Evolutionary conservation across 192 early-diverging fungal species (phyloP).

Genomic region (Entomortierella lignicola): DNA sequence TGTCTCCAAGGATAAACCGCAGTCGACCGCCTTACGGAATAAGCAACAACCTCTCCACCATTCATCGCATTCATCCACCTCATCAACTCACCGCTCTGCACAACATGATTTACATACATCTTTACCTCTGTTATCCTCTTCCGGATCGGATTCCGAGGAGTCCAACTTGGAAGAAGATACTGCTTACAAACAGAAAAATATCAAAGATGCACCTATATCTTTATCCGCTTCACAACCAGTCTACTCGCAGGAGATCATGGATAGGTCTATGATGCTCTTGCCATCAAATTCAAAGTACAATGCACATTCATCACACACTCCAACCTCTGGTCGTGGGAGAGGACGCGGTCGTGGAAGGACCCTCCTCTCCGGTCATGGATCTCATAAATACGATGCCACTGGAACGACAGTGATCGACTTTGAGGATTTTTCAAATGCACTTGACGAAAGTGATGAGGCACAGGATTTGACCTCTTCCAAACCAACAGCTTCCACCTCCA

Average conservation of each 20-base stretch:
- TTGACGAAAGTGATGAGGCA: not conserved
- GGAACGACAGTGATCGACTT: slow-evolving; percentile 38
- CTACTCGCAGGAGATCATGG: slow-evolving; percentile 38
- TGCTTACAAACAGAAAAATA: slow-evolving; percentile 2
- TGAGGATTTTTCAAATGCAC: slow-evolving; percentile 5
- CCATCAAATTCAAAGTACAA: slow-evolving; percentile 4
- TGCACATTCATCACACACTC: not conserved
- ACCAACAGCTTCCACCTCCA: not conserved
- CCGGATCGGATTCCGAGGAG: slow-evolving; percentile 16
- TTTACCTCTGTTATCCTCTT: not conserved
- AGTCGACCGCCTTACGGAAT: not conserved
- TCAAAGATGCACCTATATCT: slow-evolving; percentile 35
- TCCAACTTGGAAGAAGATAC: slow-evolving; percentile 3
- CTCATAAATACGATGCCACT: slow-evolving; percentile 25
- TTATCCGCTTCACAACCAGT: slow-evolving; percentile 42
- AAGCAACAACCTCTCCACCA: not conserved
- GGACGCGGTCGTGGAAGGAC: slow-evolving; percentile 25
- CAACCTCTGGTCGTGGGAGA: slow-evolving; percentile 13
- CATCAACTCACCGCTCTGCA: not conserved
- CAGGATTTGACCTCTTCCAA: not conserved
- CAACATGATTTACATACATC: not conserved
- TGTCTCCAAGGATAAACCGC: not conserved
- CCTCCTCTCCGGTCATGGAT: slow-evolving; percentile 28
- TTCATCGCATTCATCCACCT: not conserved
- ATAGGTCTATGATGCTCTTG: slow-evolving; percentile 19